Base-by-base conservation (phyloP, 345 rosid genomes). In the Turritis glabra region DNA sequence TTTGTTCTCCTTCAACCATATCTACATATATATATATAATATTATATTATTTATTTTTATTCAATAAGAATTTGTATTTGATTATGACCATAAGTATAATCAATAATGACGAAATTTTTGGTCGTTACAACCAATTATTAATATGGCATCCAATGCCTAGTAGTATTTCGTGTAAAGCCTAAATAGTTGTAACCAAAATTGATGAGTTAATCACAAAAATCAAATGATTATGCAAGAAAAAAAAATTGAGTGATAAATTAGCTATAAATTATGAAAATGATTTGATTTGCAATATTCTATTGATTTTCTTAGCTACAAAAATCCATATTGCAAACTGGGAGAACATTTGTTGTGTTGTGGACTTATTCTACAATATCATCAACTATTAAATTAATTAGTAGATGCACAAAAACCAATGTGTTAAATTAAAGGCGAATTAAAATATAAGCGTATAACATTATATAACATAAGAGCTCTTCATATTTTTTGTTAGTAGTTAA, bases 1-100 rank as follows among this genome's bases (percentile, higher is more conserved):
- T 68, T 37, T 53, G 40, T 53, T 53, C 52, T 40, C 72, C 52
- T 38, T 53, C n/a, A 68, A 53, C 52, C 13, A 25, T 53, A 1
- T 40, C 38, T 38, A 53, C 10, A 33, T 5, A 27, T 30, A 1
- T 32, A n/a, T n/a, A n/a, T 37, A 11, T 50, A 2, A 14, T 38
- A n/a, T n/a, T n/a, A n/a, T 12, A 38, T 38, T 11, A n/a, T 38
- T 21, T 21, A 10, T 51, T 12, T 19, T 51, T 33, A 50, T 32
- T 44, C 1, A 47, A 7, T 29, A 30, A 29, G 0, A 46, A 18
- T 4, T 8, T 0, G 3, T 29, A 46, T 46, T 44, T 48, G 3
- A 18, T 18, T 29, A 44, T 30, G 10, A 12, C 18, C 12, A 18
- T 18, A 29, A 1, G n/a, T n/a, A n/a, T n/a, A n/a, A 48, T 19